Evolutionary conservation across 148 eudicot species (phyloP), one percentile per base, ranked within the genome.

Genomic region (Amaranthus hypochondriacus): DNA sequence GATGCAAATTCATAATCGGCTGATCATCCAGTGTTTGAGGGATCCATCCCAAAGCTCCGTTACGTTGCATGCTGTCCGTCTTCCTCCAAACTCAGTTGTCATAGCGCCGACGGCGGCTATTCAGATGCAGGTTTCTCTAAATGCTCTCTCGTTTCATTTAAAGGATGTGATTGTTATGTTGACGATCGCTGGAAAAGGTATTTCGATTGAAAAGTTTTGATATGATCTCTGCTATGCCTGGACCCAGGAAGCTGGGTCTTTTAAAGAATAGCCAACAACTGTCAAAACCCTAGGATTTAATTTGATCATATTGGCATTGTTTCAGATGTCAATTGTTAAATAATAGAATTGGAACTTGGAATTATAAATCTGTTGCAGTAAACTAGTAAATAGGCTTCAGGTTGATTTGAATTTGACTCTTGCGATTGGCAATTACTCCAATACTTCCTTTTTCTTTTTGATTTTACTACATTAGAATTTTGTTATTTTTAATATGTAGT

Each of bases 131-230:
- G 66, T 42, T 56, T 48, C 53, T 18, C 52, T 10, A n/a, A 62
- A 42, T 61, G 50, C 39, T 42, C 56, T 10, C 48, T 67, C 46
- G 4, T 21, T 67, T 51, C 73, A n/a, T 48, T 14, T 14, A 6
- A 70, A 52, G 43, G 15, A 14, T 56, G 28, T 49, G 3, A 28
- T 28, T 28, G 48, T 28, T 59, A 44, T 49, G 14, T 18, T 49
- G 15, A 9, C 48, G 66, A 48, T 72, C 9, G 21, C 7, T 51
- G 52, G 18, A 46, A 44, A 11, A 10, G 48, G 61, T 58, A 13
- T 74, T 43, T 12, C 48, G 71, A 51, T 43, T 44, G 73, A 18
- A 12, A 66, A 56, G 14, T 75, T 75, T 75, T 75, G 73, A 59
- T 39, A 49, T 51, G 67, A 59, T 75, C 57, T 28, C 49, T 68